Conservation (phyloP, 2,329 filamentous ascomycete genomes). For the Alternaria incomplexa region DNA sequence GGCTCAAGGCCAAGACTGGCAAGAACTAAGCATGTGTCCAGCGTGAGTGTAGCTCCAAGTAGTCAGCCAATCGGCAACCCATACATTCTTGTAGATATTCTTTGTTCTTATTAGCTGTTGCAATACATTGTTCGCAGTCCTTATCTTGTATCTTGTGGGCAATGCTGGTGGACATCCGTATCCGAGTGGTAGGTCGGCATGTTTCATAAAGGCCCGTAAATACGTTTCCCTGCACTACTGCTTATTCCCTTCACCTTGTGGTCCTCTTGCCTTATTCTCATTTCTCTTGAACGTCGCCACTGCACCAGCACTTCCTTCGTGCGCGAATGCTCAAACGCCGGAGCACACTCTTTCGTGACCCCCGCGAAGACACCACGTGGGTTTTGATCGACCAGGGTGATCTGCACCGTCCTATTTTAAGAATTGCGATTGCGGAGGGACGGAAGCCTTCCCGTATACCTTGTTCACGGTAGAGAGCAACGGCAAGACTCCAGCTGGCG, state of each 20-base stretch:
- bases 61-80: background rate
- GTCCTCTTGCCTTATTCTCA: too few relatives aligned
- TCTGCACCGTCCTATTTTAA: conserved; percentile 59
- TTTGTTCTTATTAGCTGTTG: background rate
- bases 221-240: too few relatives aligned
- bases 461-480: background rate
- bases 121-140: background rate
- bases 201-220: too few relatives aligned
- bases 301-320: too few relatives aligned
- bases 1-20: conserved; percentile 28
- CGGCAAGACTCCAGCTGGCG: background rate
- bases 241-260: too few relatives aligned
- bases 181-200: background rate
- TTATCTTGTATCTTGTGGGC: background rate
- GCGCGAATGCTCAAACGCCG: too few relatives aligned
- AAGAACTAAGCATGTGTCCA: conserved; percentile 1
- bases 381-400: conserved; percentile 60
- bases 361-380: conserved; percentile 78
- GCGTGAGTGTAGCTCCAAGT: background rate
- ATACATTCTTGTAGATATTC: conserved; percentile 23
- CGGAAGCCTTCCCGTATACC: background rate
- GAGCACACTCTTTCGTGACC: conserved; percentile 50
- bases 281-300: too few relatives aligned
- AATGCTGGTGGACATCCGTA: background rate
- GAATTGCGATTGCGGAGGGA: background rate